Percentiles rank a stretch among this genome's conserved stretches.
Conservation (phyloP, 2,329 filamentous ascomycete species). For the Fusarium tuaranense region DNA sequence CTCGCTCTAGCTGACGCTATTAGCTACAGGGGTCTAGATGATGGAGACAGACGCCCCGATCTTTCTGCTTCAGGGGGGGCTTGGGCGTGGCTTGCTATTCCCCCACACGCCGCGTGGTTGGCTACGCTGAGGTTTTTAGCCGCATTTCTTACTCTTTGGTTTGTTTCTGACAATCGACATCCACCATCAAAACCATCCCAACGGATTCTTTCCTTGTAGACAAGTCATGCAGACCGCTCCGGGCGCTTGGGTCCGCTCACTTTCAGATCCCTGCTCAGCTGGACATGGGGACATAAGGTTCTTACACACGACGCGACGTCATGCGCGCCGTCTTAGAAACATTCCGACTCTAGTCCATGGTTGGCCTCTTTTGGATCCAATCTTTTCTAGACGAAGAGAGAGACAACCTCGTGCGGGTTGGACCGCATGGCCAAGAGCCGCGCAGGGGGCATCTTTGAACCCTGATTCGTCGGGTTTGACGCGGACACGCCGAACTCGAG, state of each 20-base stretch:
- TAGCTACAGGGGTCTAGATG: constrained; percentile 11
- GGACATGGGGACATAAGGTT: constrained; percentile 33
- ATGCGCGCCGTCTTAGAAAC: background rate
- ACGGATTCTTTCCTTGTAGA: background rate
- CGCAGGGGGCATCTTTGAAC: background rate
- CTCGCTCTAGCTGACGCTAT: constrained; percentile 35
- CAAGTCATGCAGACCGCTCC: constrained; percentile 9
- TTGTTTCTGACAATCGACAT: background rate
- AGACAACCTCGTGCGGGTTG: background rate
- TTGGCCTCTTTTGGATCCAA: constrained; percentile 24
- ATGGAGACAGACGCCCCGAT: too few species aligned
- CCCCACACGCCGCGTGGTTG: constrained; percentile 25
- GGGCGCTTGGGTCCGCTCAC: constrained; percentile 24
- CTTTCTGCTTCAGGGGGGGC: constrained; percentile 12
- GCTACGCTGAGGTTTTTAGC: constrained; percentile 24
- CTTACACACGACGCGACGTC: constrained; percentile 19
- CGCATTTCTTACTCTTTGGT: constrained; percentile 17
- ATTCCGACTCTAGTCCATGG: background rate
- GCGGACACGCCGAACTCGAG: constrained; percentile 32
- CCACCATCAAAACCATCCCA: background rate
- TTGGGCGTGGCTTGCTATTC: constrained; percentile 16
- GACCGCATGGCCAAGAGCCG: constrained; percentile 21
- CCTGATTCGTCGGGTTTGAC: constrained; percentile 26
- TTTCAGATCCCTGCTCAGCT: constrained; percentile 37
- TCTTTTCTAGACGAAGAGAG: background rate